These are phyloP conservation scores for Dacryopinax primogenitus DNA, from an alignment of 768 basidiomycete species.

Conservation along the genomic window DNA sequence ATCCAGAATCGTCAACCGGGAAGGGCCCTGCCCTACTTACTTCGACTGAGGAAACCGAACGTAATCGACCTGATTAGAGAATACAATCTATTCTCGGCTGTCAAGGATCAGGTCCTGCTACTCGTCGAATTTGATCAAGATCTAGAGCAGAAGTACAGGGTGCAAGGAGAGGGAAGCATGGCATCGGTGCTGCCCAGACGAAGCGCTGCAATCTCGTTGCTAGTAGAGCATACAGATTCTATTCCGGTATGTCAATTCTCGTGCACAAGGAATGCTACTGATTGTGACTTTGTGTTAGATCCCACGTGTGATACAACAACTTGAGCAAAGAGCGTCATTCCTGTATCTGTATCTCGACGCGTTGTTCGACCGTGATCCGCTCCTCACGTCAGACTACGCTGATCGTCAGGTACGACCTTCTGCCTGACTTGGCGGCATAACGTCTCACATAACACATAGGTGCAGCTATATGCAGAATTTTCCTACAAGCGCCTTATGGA, in stretches of 20 bases:
- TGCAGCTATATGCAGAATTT: conserved; percentile 85
- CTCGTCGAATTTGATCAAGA: conserved; percentile 93
- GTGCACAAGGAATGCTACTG: background rate
- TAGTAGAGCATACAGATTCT: conserved; percentile 90
- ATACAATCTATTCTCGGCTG: conserved; percentile 85
- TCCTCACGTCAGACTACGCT: conserved; percentile 64
- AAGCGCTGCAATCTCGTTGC: conserved; percentile 69
- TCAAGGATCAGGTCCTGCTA: conserved; percentile 82
- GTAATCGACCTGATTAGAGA: conserved; percentile 92
- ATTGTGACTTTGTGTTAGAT: conserved; percentile 38
- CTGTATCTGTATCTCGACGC: conserved; percentile 90
- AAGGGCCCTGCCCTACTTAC: conserved; percentile 82
- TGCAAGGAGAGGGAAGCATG: conserved; percentile 28
- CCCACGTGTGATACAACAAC: conserved; percentile 73
- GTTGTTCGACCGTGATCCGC: conserved; percentile 73
- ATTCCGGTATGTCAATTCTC: conserved; percentile 58
- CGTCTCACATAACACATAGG: conserved; percentile 31
- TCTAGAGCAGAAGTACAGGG: conserved; percentile 46
- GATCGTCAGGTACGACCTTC: conserved; percentile 56
- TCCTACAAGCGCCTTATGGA: conserved; percentile 69
- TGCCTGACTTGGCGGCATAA: background rate
- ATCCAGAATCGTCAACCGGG: conserved; percentile 81
- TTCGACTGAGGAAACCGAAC: conserved; percentile 71
- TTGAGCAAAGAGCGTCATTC: conserved; percentile 60
- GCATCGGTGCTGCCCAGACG: conserved; percentile 23